Percentiles rank a stretch among this genome's conserved stretches.
phyloP scores from a whole-genome alignment of 768 basidiomycete species.

The Rhodosporidiobolus odoratus region DNA sequence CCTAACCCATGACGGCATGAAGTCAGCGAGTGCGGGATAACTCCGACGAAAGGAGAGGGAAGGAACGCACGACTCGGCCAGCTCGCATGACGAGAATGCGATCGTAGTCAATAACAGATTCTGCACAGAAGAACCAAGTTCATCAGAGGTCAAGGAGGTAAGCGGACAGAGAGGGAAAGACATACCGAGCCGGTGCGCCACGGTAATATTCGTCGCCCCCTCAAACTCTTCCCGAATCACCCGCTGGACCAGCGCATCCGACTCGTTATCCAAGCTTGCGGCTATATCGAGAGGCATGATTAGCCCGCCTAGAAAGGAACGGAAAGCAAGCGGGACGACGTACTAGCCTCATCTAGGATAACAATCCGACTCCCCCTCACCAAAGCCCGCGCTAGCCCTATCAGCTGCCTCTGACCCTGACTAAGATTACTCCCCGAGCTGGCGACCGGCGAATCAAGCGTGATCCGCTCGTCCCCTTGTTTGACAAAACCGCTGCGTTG shows the following conservation, averaged over 20 bases:
- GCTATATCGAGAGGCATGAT: slow-evolving; percentile 4
- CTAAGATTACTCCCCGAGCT: slow-evolving; percentile 63
- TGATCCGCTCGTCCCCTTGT: not conserved
- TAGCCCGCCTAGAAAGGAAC: not conserved
- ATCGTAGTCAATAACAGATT: slow-evolving; percentile 40
- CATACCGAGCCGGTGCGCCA: slow-evolving; percentile 36
- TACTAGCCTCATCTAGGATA: slow-evolving; percentile 39
- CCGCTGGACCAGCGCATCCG: slow-evolving; percentile 29
- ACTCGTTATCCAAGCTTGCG: slow-evolving; percentile 52
- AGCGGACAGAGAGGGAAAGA: not conserved
- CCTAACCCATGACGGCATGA: too few species aligned
- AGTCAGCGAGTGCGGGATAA: too few species aligned
- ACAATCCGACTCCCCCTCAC: slow-evolving; percentile 32
- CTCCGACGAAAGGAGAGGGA: too few species aligned
- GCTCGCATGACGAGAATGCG: slow-evolving; percentile 35
- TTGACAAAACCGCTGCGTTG: slow-evolving; percentile 33
- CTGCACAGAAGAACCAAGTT: not conserved
- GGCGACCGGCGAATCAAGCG: slow-evolving; percentile 17
- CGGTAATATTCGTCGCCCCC: slow-evolving; percentile 35
- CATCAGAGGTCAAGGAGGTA: not conserved
- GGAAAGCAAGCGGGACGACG: not conserved
- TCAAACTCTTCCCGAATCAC: slow-evolving; percentile 40
- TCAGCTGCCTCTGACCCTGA: slow-evolving; percentile 74
- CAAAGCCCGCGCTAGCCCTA: slow-evolving; percentile 44
- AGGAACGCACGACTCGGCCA: slow-evolving; percentile 20